Conservation (phyloP, 2,329 filamentous ascomycete species). For the Leptographium wingfieldii region DNA sequence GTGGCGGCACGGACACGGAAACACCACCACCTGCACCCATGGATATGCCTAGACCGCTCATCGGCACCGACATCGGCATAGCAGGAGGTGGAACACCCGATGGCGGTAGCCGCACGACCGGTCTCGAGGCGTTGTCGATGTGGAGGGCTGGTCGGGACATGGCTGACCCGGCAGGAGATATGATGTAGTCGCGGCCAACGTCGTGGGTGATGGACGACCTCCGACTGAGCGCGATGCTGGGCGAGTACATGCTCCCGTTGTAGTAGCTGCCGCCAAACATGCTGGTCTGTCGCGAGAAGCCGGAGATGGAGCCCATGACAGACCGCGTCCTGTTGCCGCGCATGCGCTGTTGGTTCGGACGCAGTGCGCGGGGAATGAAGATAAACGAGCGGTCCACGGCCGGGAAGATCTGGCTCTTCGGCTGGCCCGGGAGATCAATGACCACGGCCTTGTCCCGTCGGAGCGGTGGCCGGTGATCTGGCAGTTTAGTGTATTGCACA, state of each 20-base stretch:
- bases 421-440: slow-evolving; percentile 71
- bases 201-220: slow-evolving; percentile 67
- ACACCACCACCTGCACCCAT: neutral
- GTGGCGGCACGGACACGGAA: slow-evolving; percentile 4
- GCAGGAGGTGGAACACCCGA: slow-evolving; percentile 9
- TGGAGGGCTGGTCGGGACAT: slow-evolving; percentile 54
- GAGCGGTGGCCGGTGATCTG: slow-evolving; percentile 85
- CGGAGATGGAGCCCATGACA: slow-evolving; percentile 52
- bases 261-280: slow-evolving; percentile 50
- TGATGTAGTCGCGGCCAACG: slow-evolving; percentile 56
- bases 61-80: neutral
- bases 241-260: slow-evolving; percentile 66
- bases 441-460: slow-evolving; percentile 93
- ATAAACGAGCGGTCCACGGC: slow-evolving; percentile 87
- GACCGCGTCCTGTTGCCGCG: slow-evolving; percentile 62
- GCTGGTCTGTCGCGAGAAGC: slow-evolving; percentile 69
- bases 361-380: slow-evolving; percentile 87
- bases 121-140: slow-evolving; percentile 45
- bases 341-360: slow-evolving; percentile 78
- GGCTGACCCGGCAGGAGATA: slow-evolving; percentile 70
- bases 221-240: slow-evolving; percentile 77
- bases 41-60: neutral
- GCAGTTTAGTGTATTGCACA: slow-evolving; percentile 85
- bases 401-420: slow-evolving; percentile 82
- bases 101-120: slow-evolving; percentile 75